These are phyloP conservation scores for Crithidia bombi DNA, from an alignment of 208 protist species.

Conservation along the genomic window DNA sequence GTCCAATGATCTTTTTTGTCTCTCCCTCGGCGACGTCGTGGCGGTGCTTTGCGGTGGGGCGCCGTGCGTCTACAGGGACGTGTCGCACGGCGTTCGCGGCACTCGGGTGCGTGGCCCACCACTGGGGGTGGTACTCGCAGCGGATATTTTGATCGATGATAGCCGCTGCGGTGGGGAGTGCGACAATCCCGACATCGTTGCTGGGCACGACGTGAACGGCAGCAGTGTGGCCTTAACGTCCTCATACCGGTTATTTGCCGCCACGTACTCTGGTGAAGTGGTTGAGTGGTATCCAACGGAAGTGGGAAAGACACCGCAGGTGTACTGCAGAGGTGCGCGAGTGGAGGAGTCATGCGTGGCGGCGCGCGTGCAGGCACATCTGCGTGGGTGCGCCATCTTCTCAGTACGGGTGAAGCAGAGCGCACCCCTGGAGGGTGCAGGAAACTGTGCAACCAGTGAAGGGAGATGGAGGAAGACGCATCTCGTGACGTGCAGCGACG, in stretches of 20 bases:
- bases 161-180: not conserved
- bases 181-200: not conserved
- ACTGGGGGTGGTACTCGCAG: slow-evolving; percentile 56
- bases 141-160: slow-evolving; percentile 30
- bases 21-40: not conserved
- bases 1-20: slow-evolving; percentile 24
- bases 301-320: not conserved
- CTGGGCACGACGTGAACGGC: too few species aligned
- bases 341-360: not conserved
- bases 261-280: slow-evolving; percentile 64
- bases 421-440: not conserved
- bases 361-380: slow-evolving; percentile 47
- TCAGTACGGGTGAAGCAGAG: slow-evolving; percentile 35
- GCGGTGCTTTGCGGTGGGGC: not conserved
- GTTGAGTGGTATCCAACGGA: slow-evolving; percentile 36
- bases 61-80: not conserved
- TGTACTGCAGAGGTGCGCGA: not conserved
- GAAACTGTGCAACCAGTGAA: not conserved
- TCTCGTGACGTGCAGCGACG: slow-evolving; percentile 80
- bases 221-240: not conserved
- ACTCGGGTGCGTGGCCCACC: slow-evolving; percentile 20
- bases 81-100: not conserved
- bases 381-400: slow-evolving; percentile 70
- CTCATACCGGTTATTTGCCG: slow-evolving; percentile 42
- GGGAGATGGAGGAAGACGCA: not conserved